Evolutionary conservation across 192 early-diverging fungal species (phyloP).

Genomic region (Podochytrium sp.): DNA sequence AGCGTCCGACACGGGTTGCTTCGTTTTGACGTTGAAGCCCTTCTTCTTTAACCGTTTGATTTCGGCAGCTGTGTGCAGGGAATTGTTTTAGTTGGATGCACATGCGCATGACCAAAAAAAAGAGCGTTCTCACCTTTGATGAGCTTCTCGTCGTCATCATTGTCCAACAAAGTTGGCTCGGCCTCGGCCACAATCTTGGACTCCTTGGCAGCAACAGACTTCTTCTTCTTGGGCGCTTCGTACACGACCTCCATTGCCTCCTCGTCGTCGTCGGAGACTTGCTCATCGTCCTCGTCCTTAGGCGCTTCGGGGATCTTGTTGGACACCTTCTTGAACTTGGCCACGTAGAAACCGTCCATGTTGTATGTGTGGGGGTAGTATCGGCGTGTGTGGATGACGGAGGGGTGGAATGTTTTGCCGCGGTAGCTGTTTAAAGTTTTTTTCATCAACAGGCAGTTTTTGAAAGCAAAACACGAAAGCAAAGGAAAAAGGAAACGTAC

Average conservation of each 20-base stretch:
- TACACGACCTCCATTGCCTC: constrained; percentile 42
- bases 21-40: constrained; percentile 41
- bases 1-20: constrained; percentile 2
- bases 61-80: constrained; percentile 32
- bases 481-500: constrained; percentile 39
- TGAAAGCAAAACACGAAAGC: constrained; percentile 14
- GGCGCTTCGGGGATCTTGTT: constrained; percentile 71
- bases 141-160: constrained; percentile 61
- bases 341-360: constrained; percentile 99
- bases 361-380: constrained; percentile 98
- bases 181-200: constrained; percentile 20
- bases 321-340: constrained; percentile 94
- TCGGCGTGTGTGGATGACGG: constrained; percentile 78
- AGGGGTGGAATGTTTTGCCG: constrained; percentile 85
- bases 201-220: constrained; percentile 7
- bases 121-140: constrained; percentile 59
- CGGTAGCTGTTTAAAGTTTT: constrained; percentile 63
- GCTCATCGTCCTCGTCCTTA: constrained; percentile 16
- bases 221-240: constrained; percentile 33
- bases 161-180: constrained; percentile 56
- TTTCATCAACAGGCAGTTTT: too few relatives aligned
- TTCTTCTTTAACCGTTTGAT: constrained; percentile 48
- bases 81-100: not conserved
- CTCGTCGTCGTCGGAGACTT: constrained; percentile 11
- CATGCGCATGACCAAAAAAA: not conserved